phyloP scores from a whole-genome alignment of 148 eudicot species.

The Talinum fruticosum region DNA sequence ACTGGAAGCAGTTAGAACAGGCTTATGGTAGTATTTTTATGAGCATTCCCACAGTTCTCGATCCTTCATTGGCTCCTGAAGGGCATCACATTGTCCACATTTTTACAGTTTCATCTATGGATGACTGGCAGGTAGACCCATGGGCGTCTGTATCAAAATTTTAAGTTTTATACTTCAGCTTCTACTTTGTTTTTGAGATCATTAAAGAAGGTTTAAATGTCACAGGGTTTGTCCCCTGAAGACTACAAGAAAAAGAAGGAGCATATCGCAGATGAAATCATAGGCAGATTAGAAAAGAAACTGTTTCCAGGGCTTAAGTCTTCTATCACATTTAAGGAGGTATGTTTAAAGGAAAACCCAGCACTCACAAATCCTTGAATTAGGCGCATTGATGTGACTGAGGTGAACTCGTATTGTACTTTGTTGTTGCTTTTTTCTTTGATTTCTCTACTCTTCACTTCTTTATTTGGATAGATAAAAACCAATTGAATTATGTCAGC shows the following conservation, averaged over 20 bases:
- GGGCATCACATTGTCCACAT: conserved; percentile 92
- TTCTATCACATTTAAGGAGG: conserved; percentile 82
- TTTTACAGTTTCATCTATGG: conserved; percentile 85
- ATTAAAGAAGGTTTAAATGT: conserved; percentile 6
- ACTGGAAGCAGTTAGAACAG: conserved; percentile 70
- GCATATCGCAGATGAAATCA: conserved; percentile 69
- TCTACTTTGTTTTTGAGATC: neutral
- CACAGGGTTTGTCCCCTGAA: conserved; percentile 66
- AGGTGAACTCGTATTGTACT: neutral
- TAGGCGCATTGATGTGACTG: neutral
- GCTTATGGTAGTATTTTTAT: conserved; percentile 93
- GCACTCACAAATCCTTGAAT: neutral
- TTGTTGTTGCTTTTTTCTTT: neutral
- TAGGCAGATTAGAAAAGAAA: conserved; percentile 80
- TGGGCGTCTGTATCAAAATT: conserved; percentile 2
- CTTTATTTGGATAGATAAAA: neutral
- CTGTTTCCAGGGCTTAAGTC: conserved; percentile 90
- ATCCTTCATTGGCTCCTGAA: conserved; percentile 85
- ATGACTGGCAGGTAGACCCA: conserved; percentile 77
- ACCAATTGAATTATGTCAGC: neutral
- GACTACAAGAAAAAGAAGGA: conserved; percentile 88
- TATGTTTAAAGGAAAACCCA: conserved; percentile 20
- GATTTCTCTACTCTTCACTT: neutral
- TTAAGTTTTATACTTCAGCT: neutral
- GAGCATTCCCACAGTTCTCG: conserved; percentile 97